A percentile compares a stretch with the other conserved stretches of the same genome.
Conservation (phyloP, 345 rosid species). For the Populus nigra region DNA sequence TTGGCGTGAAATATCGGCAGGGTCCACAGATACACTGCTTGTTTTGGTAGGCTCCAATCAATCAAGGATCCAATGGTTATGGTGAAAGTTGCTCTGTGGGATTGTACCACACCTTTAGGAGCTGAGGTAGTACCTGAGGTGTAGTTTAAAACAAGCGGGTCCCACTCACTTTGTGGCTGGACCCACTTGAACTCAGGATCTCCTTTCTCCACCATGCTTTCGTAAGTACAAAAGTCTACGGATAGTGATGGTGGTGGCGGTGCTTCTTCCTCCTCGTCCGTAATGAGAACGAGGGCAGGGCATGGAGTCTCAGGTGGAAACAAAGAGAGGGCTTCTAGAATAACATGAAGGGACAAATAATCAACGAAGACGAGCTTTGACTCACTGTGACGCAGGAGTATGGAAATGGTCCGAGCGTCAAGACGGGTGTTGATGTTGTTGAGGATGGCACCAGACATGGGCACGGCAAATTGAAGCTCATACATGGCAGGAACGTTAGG, state of each 20-base stretch:
- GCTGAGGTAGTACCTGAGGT: constrained; percentile 30
- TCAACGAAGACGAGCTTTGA: constrained; percentile 75
- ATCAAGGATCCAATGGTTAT: constrained; percentile 4
- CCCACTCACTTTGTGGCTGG: constrained; percentile 24
- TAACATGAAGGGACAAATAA: constrained; percentile 33
- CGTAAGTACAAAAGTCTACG: constrained; percentile 22
- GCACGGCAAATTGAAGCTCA: constrained; percentile 88
- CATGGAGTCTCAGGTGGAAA: constrained; percentile 26
- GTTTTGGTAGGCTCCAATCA: constrained; percentile 21
- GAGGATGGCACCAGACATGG: constrained; percentile 75
- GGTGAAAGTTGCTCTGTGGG: constrained; percentile 17
- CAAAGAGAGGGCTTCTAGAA: constrained; percentile 51
- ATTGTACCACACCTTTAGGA: constrained; percentile 27
- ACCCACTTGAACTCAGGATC: constrained; percentile 25
- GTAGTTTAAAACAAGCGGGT: constrained; percentile 20
- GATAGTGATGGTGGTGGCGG: not conserved
- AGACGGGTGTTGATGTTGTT: constrained; percentile 85
- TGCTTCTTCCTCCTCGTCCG: constrained; percentile 32
- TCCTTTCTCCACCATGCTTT: constrained; percentile 16
- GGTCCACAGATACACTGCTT: constrained; percentile 22
- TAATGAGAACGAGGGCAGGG: constrained; percentile 52
- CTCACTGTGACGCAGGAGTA: constrained; percentile 61
- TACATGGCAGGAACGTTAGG: constrained; percentile 76
- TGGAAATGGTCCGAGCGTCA: constrained; percentile 64
- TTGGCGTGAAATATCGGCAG: constrained; percentile 30